Evolutionary conservation across 176 grass and related monocot species (phyloP), one percentile per base, ranked within the genome.

Genomic region (Elaeis guineensis): DNA sequence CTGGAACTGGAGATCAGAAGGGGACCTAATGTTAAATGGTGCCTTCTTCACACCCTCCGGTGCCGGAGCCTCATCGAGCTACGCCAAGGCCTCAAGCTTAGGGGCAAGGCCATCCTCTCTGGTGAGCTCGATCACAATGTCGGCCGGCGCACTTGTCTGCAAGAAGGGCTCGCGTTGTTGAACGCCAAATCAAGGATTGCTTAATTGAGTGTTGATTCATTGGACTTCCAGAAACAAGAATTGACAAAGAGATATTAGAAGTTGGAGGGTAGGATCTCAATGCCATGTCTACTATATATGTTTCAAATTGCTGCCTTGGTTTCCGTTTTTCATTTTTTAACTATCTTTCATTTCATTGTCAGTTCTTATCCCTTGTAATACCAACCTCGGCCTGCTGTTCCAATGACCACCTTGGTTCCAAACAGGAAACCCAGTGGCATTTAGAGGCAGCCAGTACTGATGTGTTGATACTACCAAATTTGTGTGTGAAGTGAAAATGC

Each of bases 1-100:
- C 50, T 68, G 65, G 65, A 68, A 68, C 19, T 68, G 65, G 65
- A 29, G 65, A 28, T 68, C 65, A 19, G 65, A 68, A 22, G 65
- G 65, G 18, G 65, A 68, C 29, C 19, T 56, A 9, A 54, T 67
- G 51, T 52, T 67, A 24, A 67, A 67, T 50, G 65, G 65, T 0
- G 65, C 65, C 51, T 67, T 67, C 65, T 67, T 67, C 51, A 67
- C 65, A 14, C n/a, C 51, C 6, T 67, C 65, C 25, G 65, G 65
- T 1, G 65, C 65, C 11, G 65, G 65, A 9, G 51, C 65, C 0
- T 67, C 65, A 11, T 67, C 65, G 51, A 67, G 52, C 51, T 67
- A 67, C 24, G 65, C 65, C 22, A 67, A 67, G 52, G 65, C 65
- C 17, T 67, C 65, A 25, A 67, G 65, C 65, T 30, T 67, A 51